Percentiles rank a stretch among this genome's conserved stretches.
Evolutionary conservation across 2,329 filamentous ascomycete genomes (phyloP).

Genomic region (Cryphonectria carpinicola): DNA sequence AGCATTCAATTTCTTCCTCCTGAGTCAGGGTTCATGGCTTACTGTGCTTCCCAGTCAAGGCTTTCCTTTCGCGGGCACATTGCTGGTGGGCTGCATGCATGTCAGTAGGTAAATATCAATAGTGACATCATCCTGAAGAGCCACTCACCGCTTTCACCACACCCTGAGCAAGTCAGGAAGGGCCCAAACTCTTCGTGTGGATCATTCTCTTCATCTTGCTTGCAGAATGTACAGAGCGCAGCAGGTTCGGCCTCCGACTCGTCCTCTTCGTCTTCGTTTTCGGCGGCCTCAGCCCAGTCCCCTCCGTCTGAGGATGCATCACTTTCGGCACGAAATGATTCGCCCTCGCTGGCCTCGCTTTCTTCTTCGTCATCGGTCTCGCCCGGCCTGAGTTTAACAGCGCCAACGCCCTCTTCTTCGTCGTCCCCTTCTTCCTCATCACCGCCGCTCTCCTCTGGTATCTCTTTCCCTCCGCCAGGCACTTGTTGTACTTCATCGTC

Average conservation of each 20-base stretch:
- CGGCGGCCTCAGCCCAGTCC: slow-evolving; percentile 60
- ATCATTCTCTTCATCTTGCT: slow-evolving; percentile 80
- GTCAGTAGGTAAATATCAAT: slow-evolving; percentile 39
- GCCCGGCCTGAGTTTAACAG: slow-evolving; percentile 59
- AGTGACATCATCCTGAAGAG: slow-evolving; percentile 2
- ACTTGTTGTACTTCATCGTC: slow-evolving; percentile 32
- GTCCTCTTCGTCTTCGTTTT: slow-evolving; percentile 50
- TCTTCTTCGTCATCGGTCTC: slow-evolving; percentile 51
- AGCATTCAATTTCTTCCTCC: slow-evolving; percentile 31
- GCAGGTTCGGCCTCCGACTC: slow-evolving; percentile 61
- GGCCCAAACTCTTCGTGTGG: slow-evolving; percentile 80
- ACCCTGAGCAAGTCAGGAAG: slow-evolving; percentile 75
- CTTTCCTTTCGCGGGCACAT: slow-evolving; percentile 77
- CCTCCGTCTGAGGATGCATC: slow-evolving; percentile 45
- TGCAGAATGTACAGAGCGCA: slow-evolving; percentile 71
- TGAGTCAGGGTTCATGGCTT: slow-evolving; percentile 38
- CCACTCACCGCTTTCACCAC: slow-evolving; percentile 79
- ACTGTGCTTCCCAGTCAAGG: slow-evolving; percentile 67
- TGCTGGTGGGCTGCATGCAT: slow-evolving; percentile 78
- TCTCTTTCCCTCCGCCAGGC: slow-evolving; percentile 29
- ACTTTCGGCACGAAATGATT: slow-evolving; percentile 44
- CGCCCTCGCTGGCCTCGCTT: slow-evolving; percentile 39
- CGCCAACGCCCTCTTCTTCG: slow-evolving; percentile 59
- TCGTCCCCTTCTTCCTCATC: slow-evolving; percentile 43
- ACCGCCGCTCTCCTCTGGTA: slow-evolving; percentile 30